Base-by-base conservation (phyloP, 306 rosid species). In the Lagenaria siceraria region DNA sequence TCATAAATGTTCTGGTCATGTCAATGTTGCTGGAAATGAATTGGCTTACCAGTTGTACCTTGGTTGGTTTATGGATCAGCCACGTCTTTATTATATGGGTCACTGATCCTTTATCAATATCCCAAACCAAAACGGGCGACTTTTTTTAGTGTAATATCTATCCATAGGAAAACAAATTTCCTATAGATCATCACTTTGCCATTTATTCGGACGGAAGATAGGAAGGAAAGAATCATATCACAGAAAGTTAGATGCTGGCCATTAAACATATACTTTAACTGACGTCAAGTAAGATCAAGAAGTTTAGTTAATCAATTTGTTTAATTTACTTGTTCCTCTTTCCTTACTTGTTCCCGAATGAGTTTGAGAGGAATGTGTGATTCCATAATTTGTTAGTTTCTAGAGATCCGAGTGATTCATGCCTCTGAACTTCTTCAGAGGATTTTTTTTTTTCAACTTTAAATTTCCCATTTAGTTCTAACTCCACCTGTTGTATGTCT, bases 401-500 rank as follows among this genome's bases (percentile, higher is more conserved):
- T 6, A 68, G 74, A 42, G 74, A 42, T 66, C 52, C 27, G 40
- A 66, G 4, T 40, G 29, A 12, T 65, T 36, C 55, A 36, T 17
- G 17, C 8, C 46, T 36, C 49, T 3, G 9, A 6, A 27, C 27
- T 4, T 14, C 15, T 33, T 18, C 8, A 8, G 36, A 7, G 10
- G 43, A 51, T 35, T 7, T 51, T 62, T 62, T n/a, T 35, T 1
- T 46, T 46, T 46, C 15, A 3, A 7, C 25, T 33, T 65, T 1
- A 38, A 38, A 65, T 19, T 65, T 83, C 75, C 54, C 63, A 46
- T 74, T 77, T 29, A 74, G 24, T 76, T 75, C 71, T 63, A 40
- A 36, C 61, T 46, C 2, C 5, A n/a, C 33, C 25, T 59, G 14
- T 38, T 78, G 72, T 53, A 64, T 81, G 81, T 77, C 81, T 64